Base-by-base conservation (phyloP, 176 grass and related monocot genomes). In the Avena eriantha region DNA sequence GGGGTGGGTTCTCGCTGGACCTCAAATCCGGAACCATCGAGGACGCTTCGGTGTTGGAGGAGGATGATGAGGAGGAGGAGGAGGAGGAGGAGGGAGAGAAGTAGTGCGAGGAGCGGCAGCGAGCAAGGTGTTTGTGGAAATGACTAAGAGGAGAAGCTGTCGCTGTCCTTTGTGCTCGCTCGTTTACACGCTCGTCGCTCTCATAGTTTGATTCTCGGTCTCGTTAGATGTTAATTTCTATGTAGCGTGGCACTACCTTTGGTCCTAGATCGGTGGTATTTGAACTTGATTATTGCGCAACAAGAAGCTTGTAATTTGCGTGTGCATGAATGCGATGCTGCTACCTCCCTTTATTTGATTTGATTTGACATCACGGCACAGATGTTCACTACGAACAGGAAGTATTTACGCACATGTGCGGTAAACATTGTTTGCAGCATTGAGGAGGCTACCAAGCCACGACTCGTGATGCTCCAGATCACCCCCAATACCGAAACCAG, bases 1-100 rank as follows among this genome's bases (percentile, higher is more conserved):
- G 55, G 48, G 79, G 80, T 16, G 83, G 89, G 17, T 47, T 46
- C 66, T 85, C 69, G 80, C 1, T 91, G 43, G 66, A 89, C 23
- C 60, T 76, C 14, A 16, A 34, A 16, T 8, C 31, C 43, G 18
- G 51, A 31, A 8, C 24, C 8, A 54, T 19, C 29, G 45, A 34
- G 1, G 59, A 67, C 13, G 22, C 8, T 0, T 29, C 29, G 29
- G 29, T 29, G 29, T 34, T n/a, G 4, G 67, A 74, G 0, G 61
- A 31, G 23, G 39, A 88, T 1, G 66, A 34, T 3, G n/a, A 39
- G 3, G 69, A 64, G 2, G 72, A 55, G 8, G 58, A 74, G 8
- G 58, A 74, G 29, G 29, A 29, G 29, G 29, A 29, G 29, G 29
- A 29, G 19, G 36, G 18, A 14, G 16, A 24, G 35, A 70, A 82